Percentiles rank a stretch among this genome's conserved stretches.
Evolutionary conservation across 1,139 yeast species (phyloP).

Genomic region (Magnusiomyces sp.): DNA sequence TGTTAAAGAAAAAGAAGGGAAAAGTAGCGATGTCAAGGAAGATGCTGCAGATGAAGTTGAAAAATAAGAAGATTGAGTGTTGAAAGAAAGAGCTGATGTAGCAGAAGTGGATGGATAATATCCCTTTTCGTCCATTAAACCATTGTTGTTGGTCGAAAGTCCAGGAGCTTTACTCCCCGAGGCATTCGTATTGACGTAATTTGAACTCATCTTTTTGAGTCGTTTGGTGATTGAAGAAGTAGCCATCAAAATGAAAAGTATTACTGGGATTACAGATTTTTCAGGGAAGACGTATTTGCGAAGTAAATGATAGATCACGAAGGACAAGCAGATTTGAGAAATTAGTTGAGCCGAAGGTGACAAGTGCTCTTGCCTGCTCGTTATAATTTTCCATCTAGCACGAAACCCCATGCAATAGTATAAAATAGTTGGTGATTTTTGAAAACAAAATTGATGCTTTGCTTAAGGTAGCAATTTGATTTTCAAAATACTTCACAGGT

Average conservation of each 20-base stretch:
- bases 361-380: slow-evolving; percentile 13
- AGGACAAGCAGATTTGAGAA: slow-evolving; percentile 10
- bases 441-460: background rate
- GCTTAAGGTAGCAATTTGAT: background rate
- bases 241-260: slow-evolving; percentile 10
- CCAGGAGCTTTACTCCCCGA: background rate
- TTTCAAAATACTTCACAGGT: too few species aligned
- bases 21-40: background rate
- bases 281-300: slow-evolving; percentile 4
- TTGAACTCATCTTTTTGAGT: background rate
- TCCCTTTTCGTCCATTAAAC: background rate
- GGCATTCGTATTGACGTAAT: background rate
- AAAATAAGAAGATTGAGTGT: background rate
- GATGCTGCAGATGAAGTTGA: background rate
- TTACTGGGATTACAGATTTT: slow-evolving; percentile 6
- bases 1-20: background rate
- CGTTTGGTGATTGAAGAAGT: slow-evolving; percentile 5
- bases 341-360: slow-evolving; percentile 12
- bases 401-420: background rate
- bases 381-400: slow-evolving; percentile 7
- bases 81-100: background rate
- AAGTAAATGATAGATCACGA: slow-evolving; percentile 5
- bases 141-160: background rate
- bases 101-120: background rate
- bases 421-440: background rate